phyloP scores from a whole-genome alignment of 2,329 filamentous ascomycete genomes.

The Hansfordia pulvinata region DNA sequence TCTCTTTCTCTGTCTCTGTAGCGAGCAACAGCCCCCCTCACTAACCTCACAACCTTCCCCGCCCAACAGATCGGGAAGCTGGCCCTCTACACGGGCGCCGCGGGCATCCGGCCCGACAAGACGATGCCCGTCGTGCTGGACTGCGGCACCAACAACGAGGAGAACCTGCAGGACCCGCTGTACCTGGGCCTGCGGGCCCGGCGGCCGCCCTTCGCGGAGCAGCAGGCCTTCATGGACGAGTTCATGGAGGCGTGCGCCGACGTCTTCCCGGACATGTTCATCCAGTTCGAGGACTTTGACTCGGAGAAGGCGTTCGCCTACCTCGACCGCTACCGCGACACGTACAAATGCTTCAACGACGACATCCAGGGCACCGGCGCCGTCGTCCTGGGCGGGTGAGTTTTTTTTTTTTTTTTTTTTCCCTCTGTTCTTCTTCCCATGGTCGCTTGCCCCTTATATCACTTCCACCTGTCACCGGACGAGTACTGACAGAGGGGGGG shows the following conservation, averaged over 20 bases:
- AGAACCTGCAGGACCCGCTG: constrained; percentile 54
- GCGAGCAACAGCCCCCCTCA: constrained; percentile 1
- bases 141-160: constrained; percentile 52
- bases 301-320: constrained; percentile 84
- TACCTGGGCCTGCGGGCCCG: constrained; percentile 84
- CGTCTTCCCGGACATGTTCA: constrained; percentile 50
- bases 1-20: constrained; percentile 9
- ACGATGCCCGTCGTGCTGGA: constrained; percentile 61
- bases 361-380: constrained; percentile 96
- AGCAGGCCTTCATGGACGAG: constrained; percentile 90
- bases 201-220: constrained; percentile 64
- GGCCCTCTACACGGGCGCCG: constrained; percentile 86
- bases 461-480: too few species aligned
- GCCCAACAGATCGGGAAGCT: constrained; percentile 73
- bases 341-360: constrained; percentile 95
- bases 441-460: too few species aligned
- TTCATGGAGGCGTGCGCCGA: constrained; percentile 87
- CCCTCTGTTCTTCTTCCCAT: too few species aligned
- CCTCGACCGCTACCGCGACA: constrained; percentile 75
- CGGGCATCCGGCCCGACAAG: constrained; percentile 83
- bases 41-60: constrained; percentile 9
- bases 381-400: constrained; percentile 74
- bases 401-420: too few species aligned
- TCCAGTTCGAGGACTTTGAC: constrained; percentile 98
- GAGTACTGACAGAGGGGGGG: too few species aligned